Evolutionary conservation across 208 protist species (phyloP), one percentile per base, ranked within the genome.

Genomic region (Leishmania aethiopica): DNA sequence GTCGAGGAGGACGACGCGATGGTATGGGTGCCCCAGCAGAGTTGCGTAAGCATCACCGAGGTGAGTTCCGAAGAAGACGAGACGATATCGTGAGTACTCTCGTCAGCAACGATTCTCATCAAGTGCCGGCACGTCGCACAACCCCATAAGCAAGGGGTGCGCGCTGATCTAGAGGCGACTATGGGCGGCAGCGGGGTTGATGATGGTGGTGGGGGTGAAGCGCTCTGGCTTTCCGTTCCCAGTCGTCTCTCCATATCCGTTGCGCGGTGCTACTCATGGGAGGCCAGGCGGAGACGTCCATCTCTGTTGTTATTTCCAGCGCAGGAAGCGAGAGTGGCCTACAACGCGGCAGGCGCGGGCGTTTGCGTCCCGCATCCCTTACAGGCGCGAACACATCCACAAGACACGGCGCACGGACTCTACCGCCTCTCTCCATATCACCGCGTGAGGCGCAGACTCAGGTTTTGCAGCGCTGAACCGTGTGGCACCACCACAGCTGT

Each of bases 11-110:
- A 70, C 17, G 42, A 40, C 57, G 57, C 49, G 35, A 22, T 32
- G 32, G 35, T 51, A 40, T 32, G 51, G 35, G 28, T 32, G 11
- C 67, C 37, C 19, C 42, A 49, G 19, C 49, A 17, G 37, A 75
- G 77, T n/a, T 80, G 62, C 19, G 66, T 64, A 1, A 80, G 67
- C 66, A 53, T 80, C 3, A 74, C 66, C 8, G 64, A 80, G n/a
- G 66, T 75, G 47, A 80, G 77, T 45, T 75, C 77, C 28, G 77
- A 55, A 40, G 66, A 80, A 3, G 77, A 80, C 45, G 76, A 57
- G 57, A 28, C 25, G 76, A 64, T 7, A 37, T 70, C 10, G 7
- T 53, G 66, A 70, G 19, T 11, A 74, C 70, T 74, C 45, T 74
- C 11, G 11, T n/a, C 35, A 42, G 74, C 32, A 35, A 75, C 28